Conservation (phyloP, 1,139 yeast genomes). For the Candida smagusa region DNA sequence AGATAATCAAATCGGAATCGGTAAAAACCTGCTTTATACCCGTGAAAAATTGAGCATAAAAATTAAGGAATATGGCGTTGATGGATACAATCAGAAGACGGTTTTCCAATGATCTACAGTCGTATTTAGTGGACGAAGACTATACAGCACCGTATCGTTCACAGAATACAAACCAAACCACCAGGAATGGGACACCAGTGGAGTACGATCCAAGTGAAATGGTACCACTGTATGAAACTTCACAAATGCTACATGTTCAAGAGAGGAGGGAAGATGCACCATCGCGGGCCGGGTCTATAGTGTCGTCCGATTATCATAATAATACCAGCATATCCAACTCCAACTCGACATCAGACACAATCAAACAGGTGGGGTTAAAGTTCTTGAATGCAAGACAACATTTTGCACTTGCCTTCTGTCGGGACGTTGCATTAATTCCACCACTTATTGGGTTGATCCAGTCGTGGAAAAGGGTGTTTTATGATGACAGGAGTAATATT, state of each 20-base stretch:
- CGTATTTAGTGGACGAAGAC: constrained; percentile 38
- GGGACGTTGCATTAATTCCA: constrained; percentile 71
- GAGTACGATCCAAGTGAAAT: constrained; percentile 32
- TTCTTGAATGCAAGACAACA: constrained; percentile 75
- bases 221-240: constrained; percentile 46
- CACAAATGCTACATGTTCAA: constrained; percentile 33
- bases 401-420: constrained; percentile 64
- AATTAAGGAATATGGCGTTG: constrained; percentile 12
- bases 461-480: constrained; percentile 49
- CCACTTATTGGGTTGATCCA: constrained; percentile 55
- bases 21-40: too few relatives aligned
- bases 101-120: constrained; percentile 27
- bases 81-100: constrained; percentile 27
- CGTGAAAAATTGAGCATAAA: too few relatives aligned
- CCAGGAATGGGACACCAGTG: neutral
- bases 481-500: constrained; percentile 12
- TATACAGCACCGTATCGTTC: constrained; percentile 21
- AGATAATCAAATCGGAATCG: neutral
- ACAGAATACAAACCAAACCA: constrained; percentile 1
- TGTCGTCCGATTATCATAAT: constrained; percentile 3
- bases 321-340: constrained; percentile 3
- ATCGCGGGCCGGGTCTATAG: constrained; percentile 8
- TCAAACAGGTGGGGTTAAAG: constrained; percentile 58
- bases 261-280: constrained; percentile 7
- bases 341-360: constrained; percentile 23